Evolutionary conservation across 345 rosid species (phyloP), one percentile per base, ranked within the genome.

Genomic region (Gynandropsis gynandra): DNA sequence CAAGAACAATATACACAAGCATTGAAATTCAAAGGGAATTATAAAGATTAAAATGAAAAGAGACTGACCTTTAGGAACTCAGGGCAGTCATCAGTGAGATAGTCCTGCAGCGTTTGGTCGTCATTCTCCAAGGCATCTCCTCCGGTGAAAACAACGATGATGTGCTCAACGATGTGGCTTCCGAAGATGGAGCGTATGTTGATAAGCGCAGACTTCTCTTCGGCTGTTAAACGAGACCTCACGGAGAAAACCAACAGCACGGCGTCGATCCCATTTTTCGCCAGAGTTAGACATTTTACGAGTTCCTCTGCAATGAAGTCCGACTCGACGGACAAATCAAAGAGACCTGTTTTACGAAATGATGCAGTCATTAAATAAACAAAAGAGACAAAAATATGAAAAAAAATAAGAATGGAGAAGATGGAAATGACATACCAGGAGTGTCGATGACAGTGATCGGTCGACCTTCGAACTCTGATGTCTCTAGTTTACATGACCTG

Each of bases 141-240:
- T 37, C 52, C 41, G 20, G 70, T 65, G 70, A 65, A 65, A 13
- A 65, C 64, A 41, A 65, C 50, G 9, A 52, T 65, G 39, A 65
- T 52, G 21, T 65, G 46, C 12, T 65, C 18, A 12, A 65, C 59
- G 9, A 65, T 58, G 39, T 48, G 6, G 15, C 16, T 48, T 4
- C 70, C 70, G 16, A 65, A 55, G 12, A 63, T 47, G 43, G 33
- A 47, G 44, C 56, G 51, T 41, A 65, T 27, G 2, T 58, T 45
- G 13, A 35, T 42, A 4, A 65, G 60, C 0, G 70, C 58, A 1
- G 47, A 45, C 7, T 46, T 58, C 29, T 65, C 70, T 17, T 58
- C 70, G 18, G 57, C 70, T 16, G 70, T 51, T 58, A 65, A 40
- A 17, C 70, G 45, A 11, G 44, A 58, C 19, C 59, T 46, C 47